phyloP scores from a whole-genome alignment of 2,329 filamentous ascomycete genomes.

The Pseudopyricularia javanii region DNA sequence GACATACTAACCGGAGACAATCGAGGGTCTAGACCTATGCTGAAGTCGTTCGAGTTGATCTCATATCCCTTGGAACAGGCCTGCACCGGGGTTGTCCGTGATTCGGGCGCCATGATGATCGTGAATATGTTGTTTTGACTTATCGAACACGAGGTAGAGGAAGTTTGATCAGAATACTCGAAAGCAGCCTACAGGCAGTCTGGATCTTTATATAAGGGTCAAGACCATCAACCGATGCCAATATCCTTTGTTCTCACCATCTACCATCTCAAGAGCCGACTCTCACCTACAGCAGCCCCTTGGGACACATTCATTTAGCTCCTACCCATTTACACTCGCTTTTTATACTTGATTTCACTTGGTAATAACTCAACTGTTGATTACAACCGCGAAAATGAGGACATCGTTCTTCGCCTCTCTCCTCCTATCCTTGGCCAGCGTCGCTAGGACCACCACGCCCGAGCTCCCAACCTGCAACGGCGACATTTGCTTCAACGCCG shows the following conservation, averaged over 20 bases:
- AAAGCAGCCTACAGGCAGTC: background rate
- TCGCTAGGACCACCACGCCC: background rate
- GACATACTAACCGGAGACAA: too few species aligned
- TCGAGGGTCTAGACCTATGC: too few species aligned
- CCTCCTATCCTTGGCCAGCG: background rate
- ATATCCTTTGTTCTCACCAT: background rate
- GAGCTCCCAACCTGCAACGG: background rate
- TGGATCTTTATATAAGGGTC: background rate
- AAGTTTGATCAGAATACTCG: background rate
- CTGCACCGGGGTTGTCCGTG: slow-evolving; percentile 39
- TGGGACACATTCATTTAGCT: background rate
- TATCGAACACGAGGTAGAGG: slow-evolving; percentile 49
- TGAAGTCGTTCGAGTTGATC: too few species aligned
- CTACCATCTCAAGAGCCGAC: background rate
- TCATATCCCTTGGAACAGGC: too few species aligned
- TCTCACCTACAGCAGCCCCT: background rate
- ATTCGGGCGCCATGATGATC: slow-evolving; percentile 42
- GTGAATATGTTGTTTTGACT: slow-evolving; percentile 51
- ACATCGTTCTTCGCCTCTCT: background rate
- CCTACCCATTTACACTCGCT: background rate
- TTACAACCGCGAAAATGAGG: background rate
- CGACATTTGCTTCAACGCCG: background rate
- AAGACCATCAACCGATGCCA: background rate
- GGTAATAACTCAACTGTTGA: background rate
- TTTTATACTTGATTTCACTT: background rate